phyloP scores from a whole-genome alignment of 495 filamentous ascomycete species.

The Neurospora sp. region DNA sequence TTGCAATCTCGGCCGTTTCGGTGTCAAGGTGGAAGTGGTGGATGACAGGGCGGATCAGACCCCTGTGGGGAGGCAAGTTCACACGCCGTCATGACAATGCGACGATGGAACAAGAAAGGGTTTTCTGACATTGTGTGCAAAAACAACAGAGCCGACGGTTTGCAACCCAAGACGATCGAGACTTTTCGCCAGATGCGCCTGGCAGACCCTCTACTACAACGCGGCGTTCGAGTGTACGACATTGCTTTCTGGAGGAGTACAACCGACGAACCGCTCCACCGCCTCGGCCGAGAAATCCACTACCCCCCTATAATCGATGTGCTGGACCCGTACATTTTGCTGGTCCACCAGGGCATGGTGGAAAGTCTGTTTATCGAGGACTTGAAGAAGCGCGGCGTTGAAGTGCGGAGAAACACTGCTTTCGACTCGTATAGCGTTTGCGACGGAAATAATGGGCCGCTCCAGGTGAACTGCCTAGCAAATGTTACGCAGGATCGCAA shows the following conservation, averaged over 20 bases:
- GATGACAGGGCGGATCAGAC: slow-evolving; percentile 55
- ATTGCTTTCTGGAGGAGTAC: slow-evolving; percentile 65
- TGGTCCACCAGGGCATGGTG: slow-evolving; percentile 67
- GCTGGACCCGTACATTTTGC: slow-evolving; percentile 58
- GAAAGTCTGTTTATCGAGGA: slow-evolving; percentile 59
- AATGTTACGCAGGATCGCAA: slow-evolving; percentile 33
- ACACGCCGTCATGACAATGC: background rate
- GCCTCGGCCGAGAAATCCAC: slow-evolving; percentile 41
- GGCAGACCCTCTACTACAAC: slow-evolving; percentile 50
- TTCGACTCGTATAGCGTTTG: slow-evolving; percentile 44
- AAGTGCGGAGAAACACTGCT: slow-evolving; percentile 44
- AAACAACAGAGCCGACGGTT: slow-evolving; percentile 47
- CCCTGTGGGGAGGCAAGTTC: slow-evolving; percentile 42
- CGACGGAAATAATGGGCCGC: slow-evolving; percentile 26
- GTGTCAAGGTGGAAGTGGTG: slow-evolving; percentile 48
- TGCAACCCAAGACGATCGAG: slow-evolving; percentile 49
- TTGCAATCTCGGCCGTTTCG: slow-evolving; percentile 56
- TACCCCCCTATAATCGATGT: slow-evolving; percentile 53
- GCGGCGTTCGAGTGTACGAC: slow-evolving; percentile 57
- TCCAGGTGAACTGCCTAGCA: slow-evolving; percentile 32
- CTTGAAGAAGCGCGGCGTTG: slow-evolving; percentile 44
- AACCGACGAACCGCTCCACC: slow-evolving; percentile 38
- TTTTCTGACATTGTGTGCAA: background rate
- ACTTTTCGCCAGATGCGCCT: slow-evolving; percentile 51
- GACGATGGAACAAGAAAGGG: background rate